A percentile compares a stretch with the other conserved stretches of the same genome.
Conservation (phyloP, 495 filamentous ascomycete species). For the Penicillium daleae region DNA sequence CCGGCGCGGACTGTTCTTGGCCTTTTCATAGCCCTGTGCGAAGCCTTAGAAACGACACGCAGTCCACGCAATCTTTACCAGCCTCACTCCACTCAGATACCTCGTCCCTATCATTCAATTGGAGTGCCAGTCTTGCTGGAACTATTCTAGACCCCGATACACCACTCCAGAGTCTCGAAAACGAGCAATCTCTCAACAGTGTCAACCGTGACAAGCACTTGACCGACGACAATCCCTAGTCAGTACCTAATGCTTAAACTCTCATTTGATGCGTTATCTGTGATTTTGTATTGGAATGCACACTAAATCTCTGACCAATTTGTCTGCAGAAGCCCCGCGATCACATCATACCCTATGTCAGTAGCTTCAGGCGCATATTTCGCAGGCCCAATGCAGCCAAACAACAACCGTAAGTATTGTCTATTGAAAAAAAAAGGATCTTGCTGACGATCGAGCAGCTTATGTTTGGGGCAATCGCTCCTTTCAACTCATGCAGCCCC, state of each 20-base stretch:
- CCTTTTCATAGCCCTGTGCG: constrained; percentile 15
- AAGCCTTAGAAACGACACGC: constrained; percentile 12
- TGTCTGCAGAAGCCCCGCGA: constrained; percentile 24
- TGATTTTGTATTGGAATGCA: not conserved
- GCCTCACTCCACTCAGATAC: constrained; percentile 13
- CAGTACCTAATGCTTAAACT: not conserved
- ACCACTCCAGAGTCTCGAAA: constrained; percentile 13
- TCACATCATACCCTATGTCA: constrained; percentile 32
- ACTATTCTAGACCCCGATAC: constrained; percentile 14
- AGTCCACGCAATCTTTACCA: constrained; percentile 13
- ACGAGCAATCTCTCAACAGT: constrained; percentile 15
- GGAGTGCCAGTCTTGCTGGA: constrained; percentile 13
- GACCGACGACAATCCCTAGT: constrained; percentile 15
- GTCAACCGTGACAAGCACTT: constrained; percentile 14
- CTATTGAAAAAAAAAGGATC: not conserved
- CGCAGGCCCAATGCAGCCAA: constrained; percentile 34
- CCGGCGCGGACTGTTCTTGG: constrained; percentile 16
- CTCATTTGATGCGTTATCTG: not conserved
- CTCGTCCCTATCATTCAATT: constrained; percentile 20
- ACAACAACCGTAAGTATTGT: constrained; percentile 27
- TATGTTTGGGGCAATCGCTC: constrained; percentile 33
- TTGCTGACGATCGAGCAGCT: constrained; percentile 20
- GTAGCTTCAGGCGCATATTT: constrained; percentile 33
- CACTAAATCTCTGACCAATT: constrained; percentile 2
- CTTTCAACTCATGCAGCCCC: constrained; percentile 24